Conservation (phyloP, 108 stramenopile genomes). For the Asterionellopsis glacialis region DNA sequence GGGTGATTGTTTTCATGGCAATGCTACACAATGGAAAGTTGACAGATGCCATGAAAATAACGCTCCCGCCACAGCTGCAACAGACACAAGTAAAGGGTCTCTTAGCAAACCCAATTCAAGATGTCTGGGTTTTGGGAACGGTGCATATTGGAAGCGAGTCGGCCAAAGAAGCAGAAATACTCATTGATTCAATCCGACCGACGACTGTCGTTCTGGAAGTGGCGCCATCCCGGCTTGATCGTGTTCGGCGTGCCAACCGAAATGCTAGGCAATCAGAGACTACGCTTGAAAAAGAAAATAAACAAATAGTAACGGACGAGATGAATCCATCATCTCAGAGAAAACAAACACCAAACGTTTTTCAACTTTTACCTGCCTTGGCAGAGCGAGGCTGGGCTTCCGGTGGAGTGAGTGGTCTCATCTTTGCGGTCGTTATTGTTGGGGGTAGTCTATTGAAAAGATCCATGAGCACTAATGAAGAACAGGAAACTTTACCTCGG, state of each 20-base stretch:
- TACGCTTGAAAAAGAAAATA: too few relatives aligned
- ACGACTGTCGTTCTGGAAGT: neutral
- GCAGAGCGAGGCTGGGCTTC: neutral
- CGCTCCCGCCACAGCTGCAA: too few relatives aligned
- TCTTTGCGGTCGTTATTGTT: neutral
- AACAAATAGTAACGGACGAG: too few relatives aligned
- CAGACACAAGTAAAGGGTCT: neutral
- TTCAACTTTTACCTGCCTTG: neutral
- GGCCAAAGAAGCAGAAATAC: neutral
- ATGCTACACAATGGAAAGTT: too few relatives aligned
- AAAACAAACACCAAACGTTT: neutral
- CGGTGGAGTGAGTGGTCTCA: neutral
- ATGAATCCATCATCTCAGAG: neutral
- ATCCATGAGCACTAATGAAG: neutral
- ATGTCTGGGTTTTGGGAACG: neutral
- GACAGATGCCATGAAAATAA: too few relatives aligned
- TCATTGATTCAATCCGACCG: neutral
- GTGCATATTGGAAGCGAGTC: slow-evolving; percentile 1
- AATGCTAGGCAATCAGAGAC: neutral
- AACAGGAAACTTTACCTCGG: neutral
- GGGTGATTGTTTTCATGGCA: too few relatives aligned
- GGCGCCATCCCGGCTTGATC: neutral
- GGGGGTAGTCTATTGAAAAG: neutral
- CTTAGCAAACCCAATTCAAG: neutral
- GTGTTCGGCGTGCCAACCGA: neutral